Conservation (phyloP, 2,329 filamentous ascomycete species). For the Zymoseptoria passerinii region DNA sequence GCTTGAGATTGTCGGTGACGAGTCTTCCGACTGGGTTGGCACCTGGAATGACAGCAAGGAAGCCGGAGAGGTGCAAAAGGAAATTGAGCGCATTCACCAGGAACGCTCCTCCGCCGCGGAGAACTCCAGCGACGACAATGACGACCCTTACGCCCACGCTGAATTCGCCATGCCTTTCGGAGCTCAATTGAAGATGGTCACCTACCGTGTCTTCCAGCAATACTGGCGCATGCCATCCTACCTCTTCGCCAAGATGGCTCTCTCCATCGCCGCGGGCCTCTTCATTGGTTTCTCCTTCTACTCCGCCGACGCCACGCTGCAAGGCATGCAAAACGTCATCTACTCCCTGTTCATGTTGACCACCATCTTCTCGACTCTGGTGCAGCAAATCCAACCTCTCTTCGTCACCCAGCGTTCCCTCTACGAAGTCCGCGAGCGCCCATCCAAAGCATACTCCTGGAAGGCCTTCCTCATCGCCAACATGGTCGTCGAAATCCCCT, state of each 20-base stretch:
- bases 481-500: conserved; percentile 64
- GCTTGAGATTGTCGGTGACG: conserved; percentile 44
- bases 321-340: conserved; percentile 39
- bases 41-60: conserved; percentile 33
- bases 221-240: conserved; percentile 39
- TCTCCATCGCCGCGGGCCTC: conserved; percentile 43
- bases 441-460: conserved; percentile 68
- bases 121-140: conserved; percentile 19
- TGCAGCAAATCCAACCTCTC: conserved; percentile 52
- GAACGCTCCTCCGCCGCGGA: conserved; percentile 24
- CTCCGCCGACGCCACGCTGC: conserved; percentile 29
- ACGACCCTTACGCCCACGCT: conserved; percentile 29
- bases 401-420: conserved; percentile 52
- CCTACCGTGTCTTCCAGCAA: conserved; percentile 37
- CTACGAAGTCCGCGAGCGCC: conserved; percentile 53
- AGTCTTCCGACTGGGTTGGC: conserved; percentile 35
- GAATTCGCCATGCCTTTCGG: conserved; percentile 40
- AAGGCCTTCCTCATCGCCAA: conserved; percentile 63
- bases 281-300: conserved; percentile 43
- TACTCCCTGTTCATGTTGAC: conserved; percentile 46
- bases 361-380: conserved; percentile 35
- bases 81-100: conserved; percentile 35
- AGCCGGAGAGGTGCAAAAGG: conserved; percentile 26
- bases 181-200: conserved; percentile 31
- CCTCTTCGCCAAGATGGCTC: conserved; percentile 50